Evolutionary conservation across 2,329 filamentous ascomycete genomes (phyloP), one percentile per base, ranked within the genome.

Genomic region (Paramyrothecium roridum): DNA sequence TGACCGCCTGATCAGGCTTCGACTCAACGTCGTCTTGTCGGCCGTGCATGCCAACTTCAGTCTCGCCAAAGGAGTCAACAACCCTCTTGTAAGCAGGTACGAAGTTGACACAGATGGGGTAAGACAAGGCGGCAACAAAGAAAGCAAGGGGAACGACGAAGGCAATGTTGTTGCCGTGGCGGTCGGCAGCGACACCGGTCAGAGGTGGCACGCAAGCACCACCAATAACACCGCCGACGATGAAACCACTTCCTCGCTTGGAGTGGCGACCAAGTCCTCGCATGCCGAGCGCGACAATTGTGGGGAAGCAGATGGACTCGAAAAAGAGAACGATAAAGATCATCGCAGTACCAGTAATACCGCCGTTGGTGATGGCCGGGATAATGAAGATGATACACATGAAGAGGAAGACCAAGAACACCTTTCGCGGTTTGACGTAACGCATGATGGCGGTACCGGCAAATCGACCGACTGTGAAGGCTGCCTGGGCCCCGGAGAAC

Each of bases 261-360:
- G 87, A 90, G 73, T 93, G 87, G 19, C 85, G 82, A 7, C 90
- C 90, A 1, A 92, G 78, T 2, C 88, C 89, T 21, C 88, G 82
- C 76, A 91, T 90, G 10, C 88, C 88, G 3, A 93, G 78, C 3
- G 89, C 88, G 30, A 93, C 85, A 64, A 93, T 91, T 19, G 89
- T 92, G 0, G 90, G 89, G 76, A 93, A 93, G 70, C 87, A 89
- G 65, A 91, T 88, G 3, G 83, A 87, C 72, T 91, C 90, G 71
- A 93, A 93, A 76, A 93, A 91, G 22, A 92, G 78, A 8, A 87
- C 84, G 11, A 89, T 59, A 69, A 85, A 89, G 30, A 91, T 80
- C 78, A 91, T 85, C 6, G 78, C 74, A 58, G 85, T 73, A 48
- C 80, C 80, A 0, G 69, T 69, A 59, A 77, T 74, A n/a, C 73